Percentiles rank a stretch among this genome's conserved stretches.
Conservation (phyloP, 1,284 basidiomycete genomes). For the Apiotrichum domesticum region DNA sequence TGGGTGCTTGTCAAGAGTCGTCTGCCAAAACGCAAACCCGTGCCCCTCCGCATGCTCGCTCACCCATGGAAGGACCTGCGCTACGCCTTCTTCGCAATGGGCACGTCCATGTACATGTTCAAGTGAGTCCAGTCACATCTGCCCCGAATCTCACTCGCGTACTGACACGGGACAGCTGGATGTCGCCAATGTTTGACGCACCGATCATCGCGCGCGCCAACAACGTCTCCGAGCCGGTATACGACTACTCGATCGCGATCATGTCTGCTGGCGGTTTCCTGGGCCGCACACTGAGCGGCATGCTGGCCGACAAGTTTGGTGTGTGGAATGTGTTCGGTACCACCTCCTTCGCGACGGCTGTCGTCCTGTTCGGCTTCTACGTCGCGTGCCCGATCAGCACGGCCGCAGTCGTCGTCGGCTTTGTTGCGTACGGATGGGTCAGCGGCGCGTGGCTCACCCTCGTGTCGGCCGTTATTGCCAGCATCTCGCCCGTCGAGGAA, state of each 20-base stretch:
- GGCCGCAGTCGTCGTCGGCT: slow-evolving; percentile 30
- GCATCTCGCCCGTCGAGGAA: slow-evolving; percentile 39
- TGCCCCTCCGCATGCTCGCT: slow-evolving; percentile 5
- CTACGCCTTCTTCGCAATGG: slow-evolving; percentile 31
- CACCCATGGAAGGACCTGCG: slow-evolving; percentile 29
- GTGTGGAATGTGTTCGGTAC: slow-evolving; percentile 37
- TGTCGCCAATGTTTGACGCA: slow-evolving; percentile 36
- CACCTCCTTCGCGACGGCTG: slow-evolving; percentile 22
- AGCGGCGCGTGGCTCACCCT: slow-evolving; percentile 40
- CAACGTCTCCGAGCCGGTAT: slow-evolving; percentile 14
- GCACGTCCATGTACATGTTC: slow-evolving; percentile 28
- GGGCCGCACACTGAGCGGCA: slow-evolving; percentile 33
- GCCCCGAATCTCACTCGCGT: background rate
- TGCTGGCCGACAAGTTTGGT: slow-evolving; percentile 38
- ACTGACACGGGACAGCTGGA: slow-evolving; percentile 18
- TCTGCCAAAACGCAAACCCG: slow-evolving; percentile 27
- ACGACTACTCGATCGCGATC: slow-evolving; percentile 37
- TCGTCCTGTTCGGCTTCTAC: slow-evolving; percentile 36
- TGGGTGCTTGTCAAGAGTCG: slow-evolving; percentile 41
- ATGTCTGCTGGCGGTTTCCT: slow-evolving; percentile 38
- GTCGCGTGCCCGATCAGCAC: slow-evolving; percentile 18
- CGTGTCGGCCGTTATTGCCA: slow-evolving; percentile 35
- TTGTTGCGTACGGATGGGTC: slow-evolving; percentile 32
- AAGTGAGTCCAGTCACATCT: slow-evolving; percentile 13
- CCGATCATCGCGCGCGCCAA: slow-evolving; percentile 28